phyloP scores from a whole-genome alignment of 306 rosid species.

The Cucurbita ficifolia region DNA sequence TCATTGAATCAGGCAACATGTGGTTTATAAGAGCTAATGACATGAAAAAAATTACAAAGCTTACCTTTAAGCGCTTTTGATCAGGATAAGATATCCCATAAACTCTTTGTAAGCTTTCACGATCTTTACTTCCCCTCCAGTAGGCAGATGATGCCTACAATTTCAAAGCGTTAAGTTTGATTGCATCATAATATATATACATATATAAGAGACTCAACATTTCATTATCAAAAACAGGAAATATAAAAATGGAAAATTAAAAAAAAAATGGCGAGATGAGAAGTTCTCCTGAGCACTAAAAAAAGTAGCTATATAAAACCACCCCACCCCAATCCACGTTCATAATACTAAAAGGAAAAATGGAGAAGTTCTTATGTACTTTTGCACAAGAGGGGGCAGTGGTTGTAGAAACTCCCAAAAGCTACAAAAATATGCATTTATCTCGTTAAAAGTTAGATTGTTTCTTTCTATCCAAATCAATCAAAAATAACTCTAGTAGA shows the following conservation, averaged over 20 bases:
- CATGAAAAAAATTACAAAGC: not conserved
- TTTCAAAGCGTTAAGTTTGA: slow-evolving; percentile 12
- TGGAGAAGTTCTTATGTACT: not conserved
- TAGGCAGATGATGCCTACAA: slow-evolving; percentile 92
- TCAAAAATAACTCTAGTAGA: not conserved
- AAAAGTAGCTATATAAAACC: not conserved
- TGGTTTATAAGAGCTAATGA: not conserved
- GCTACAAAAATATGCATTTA: not conserved
- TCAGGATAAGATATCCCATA: slow-evolving; percentile 97
- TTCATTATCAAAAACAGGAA: not conserved
- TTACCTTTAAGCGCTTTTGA: slow-evolving; percentile 76
- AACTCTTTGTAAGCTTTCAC: slow-evolving; percentile 91
- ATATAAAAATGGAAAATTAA: not conserved
- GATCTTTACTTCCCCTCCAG: slow-evolving; percentile 87
- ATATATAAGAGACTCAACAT: not conserved
- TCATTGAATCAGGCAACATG: not conserved
- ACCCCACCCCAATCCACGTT: not conserved
- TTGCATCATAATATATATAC: not conserved
- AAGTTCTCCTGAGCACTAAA: not conserved
- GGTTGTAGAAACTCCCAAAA: not conserved
- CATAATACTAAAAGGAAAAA: not conserved
- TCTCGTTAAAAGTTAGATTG: not conserved
- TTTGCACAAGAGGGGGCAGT: not conserved
- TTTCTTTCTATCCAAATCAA: not conserved
- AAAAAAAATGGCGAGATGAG: not conserved